Conservation (phyloP, 2,329 filamentous ascomycete genomes). For the Penicillium sp. region DNA sequence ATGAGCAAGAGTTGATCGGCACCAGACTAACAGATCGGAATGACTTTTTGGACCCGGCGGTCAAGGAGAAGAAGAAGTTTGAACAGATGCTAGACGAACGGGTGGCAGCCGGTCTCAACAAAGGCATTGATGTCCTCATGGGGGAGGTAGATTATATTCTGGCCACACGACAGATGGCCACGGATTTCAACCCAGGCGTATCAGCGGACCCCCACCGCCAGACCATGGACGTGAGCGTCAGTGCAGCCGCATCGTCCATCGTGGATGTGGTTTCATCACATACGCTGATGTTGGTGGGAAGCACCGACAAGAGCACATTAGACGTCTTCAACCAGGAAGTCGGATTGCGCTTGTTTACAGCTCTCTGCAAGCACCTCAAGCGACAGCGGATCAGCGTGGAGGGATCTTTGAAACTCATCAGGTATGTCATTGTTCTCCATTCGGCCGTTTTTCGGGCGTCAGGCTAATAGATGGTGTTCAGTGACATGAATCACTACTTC, state of each 20-base stretch:
- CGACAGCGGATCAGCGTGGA: slow-evolving; percentile 88
- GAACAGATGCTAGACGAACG: slow-evolving; percentile 98
- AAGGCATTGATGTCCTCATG: slow-evolving; percentile 97
- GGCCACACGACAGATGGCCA: slow-evolving; percentile 80
- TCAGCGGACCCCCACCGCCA: slow-evolving; percentile 38
- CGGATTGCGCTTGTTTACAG: slow-evolving; percentile 85
- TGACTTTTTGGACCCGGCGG: slow-evolving; percentile 90
- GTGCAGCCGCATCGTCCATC: slow-evolving; percentile 75
- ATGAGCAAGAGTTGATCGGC: slow-evolving; percentile 87
- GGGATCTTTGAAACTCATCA: slow-evolving; percentile 88
- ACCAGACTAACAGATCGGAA: slow-evolving; percentile 86
- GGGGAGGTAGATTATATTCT: slow-evolving; percentile 96
- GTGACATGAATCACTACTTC: slow-evolving; percentile 94
- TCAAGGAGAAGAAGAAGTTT: slow-evolving; percentile 96
- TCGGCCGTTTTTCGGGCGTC: no score
- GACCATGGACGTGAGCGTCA: slow-evolving; percentile 64
- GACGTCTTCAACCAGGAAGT: slow-evolving; percentile 99
- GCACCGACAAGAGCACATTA: slow-evolving; percentile 96
- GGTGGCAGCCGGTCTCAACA: slow-evolving; percentile 92
- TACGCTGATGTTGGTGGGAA: slow-evolving; percentile 89
- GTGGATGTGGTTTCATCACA: slow-evolving; percentile 86
- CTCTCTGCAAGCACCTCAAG: slow-evolving; percentile 96
- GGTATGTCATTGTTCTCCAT: no score
- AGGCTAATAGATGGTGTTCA: no score
- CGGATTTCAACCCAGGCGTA: slow-evolving; percentile 81